These are phyloP conservation scores for Leishmania braziliensis DNA, from an alignment of 208 protist genomes.

Conservation along the genomic window DNA sequence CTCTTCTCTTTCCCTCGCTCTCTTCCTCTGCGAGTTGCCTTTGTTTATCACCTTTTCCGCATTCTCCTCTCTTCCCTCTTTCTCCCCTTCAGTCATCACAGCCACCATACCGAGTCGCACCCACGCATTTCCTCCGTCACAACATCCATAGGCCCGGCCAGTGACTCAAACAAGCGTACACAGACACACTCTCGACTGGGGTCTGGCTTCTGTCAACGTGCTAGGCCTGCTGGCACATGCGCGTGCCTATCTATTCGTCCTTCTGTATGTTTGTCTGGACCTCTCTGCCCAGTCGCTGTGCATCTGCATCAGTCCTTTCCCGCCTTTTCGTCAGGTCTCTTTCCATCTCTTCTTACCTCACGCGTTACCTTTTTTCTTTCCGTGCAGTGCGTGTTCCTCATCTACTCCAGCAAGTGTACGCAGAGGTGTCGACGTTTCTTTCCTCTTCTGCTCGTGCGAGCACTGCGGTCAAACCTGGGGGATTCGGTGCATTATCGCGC, in stretches of 20 bases:
- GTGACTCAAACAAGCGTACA: too few species aligned
- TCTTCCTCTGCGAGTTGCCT: not conserved
- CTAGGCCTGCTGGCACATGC: not conserved
- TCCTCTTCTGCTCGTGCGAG: not conserved
- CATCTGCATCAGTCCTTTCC: not conserved
- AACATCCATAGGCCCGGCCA: not conserved
- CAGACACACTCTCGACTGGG: too few species aligned
- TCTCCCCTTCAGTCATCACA: not conserved
- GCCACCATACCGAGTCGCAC: not conserved
- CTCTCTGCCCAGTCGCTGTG: not conserved
- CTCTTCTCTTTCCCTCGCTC: not conserved
- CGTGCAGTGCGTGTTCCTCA: not conserved
- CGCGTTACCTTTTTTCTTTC: not conserved
- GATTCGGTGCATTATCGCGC: not conserved
- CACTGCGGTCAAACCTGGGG: not conserved
- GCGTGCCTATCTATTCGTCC: not conserved
- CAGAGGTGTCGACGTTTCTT: not conserved
- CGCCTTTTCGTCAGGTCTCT: not conserved
- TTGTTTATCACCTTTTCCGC: not conserved
- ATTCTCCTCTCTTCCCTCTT: not conserved
- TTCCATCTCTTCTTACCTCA: not conserved
- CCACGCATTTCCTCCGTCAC: not conserved
- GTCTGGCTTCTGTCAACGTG: not conserved
- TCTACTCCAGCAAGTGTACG: not conserved
- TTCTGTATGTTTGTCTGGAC: not conserved